Evolutionary conservation across 805 yeast genomes (phyloP).

Genomic region (Pichia occidentalis): DNA sequence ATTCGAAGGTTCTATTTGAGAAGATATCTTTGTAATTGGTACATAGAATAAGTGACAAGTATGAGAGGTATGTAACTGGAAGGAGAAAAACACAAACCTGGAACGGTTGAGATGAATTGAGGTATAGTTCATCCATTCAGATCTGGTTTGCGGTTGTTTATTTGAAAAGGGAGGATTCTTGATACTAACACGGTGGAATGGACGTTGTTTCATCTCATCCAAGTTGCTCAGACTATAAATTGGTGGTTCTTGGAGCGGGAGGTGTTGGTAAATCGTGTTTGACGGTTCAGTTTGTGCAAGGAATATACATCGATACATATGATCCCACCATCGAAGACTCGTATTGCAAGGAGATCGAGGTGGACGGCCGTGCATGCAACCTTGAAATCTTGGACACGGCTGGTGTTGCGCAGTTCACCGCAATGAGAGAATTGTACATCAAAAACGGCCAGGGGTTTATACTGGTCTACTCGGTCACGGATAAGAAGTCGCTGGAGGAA

Average conservation of each 20-base stretch:
- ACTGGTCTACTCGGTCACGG: slow-evolving; percentile 53
- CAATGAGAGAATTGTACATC: slow-evolving; percentile 85
- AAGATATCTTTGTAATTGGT: too few species aligned
- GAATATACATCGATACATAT: slow-evolving; percentile 81
- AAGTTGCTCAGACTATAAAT: slow-evolving; percentile 57
- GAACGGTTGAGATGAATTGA: too few species aligned
- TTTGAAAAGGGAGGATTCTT: background rate
- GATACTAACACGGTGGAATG: too few species aligned
- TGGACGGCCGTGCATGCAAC: slow-evolving; percentile 82
- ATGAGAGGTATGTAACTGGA: too few species aligned
- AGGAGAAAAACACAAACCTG: too few species aligned
- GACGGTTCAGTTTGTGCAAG: slow-evolving; percentile 88
- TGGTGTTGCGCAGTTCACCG: slow-evolving; percentile 82
- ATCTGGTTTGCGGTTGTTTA: background rate
- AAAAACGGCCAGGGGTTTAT: slow-evolving; percentile 77
- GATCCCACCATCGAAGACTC: slow-evolving; percentile 98
- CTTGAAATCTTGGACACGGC: slow-evolving; percentile 70
- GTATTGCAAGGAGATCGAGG: slow-evolving; percentile 78
- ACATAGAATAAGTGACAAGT: too few species aligned
- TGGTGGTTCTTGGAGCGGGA: slow-evolving; percentile 93
- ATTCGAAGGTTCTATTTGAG: too few species aligned
- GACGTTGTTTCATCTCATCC: too few species aligned
- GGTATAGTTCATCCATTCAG: too few species aligned
- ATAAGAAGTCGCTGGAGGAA: slow-evolving; percentile 65
- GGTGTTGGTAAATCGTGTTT: slow-evolving; percentile 95